Evolutionary conservation across 1,284 basidiomycete species (phyloP).

Genomic region (Stereum hirsutum): DNA sequence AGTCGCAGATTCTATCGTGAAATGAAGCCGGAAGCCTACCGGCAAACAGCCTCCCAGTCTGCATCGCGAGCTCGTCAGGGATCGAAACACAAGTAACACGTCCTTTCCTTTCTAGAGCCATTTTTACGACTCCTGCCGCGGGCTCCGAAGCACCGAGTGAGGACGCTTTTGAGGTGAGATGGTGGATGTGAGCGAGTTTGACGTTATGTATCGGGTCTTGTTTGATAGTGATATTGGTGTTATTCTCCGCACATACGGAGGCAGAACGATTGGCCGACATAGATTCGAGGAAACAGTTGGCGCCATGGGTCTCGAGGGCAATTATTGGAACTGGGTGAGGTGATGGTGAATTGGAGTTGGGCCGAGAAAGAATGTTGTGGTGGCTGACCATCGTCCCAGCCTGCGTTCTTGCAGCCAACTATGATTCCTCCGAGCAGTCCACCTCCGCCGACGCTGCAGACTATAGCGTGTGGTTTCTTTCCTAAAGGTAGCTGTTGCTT

Average conservation of each 20-base stretch:
- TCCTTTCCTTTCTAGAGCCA: constrained; percentile 50
- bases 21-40: constrained; percentile 26
- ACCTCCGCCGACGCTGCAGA: constrained; percentile 70
- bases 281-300: constrained; percentile 66
- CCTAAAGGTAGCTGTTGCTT: constrained; percentile 33
- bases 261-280: constrained; percentile 44
- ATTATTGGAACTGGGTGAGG: constrained; percentile 46
- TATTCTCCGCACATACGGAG: too few relatives aligned
- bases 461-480: constrained; percentile 54
- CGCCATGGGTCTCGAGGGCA: constrained; percentile 58
- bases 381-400: constrained; percentile 56
- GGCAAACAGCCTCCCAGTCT: constrained; percentile 41
- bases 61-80: constrained; percentile 63
- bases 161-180: constrained; percentile 54
- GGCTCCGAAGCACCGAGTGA: constrained; percentile 65
- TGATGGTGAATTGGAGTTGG: background rate
- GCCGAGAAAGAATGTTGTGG: background rate
- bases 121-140: constrained; percentile 46
- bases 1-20: background rate
- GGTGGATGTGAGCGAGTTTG: constrained; percentile 42
- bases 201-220: constrained; percentile 32
- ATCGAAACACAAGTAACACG: constrained; percentile 47
- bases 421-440: constrained; percentile 64
- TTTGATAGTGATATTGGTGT: too few relatives aligned
- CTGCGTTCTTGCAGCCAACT: constrained; percentile 45